Base-by-base conservation (phyloP, 2,329 filamentous ascomycete species). In the Colletotrichum camelliae region DNA sequence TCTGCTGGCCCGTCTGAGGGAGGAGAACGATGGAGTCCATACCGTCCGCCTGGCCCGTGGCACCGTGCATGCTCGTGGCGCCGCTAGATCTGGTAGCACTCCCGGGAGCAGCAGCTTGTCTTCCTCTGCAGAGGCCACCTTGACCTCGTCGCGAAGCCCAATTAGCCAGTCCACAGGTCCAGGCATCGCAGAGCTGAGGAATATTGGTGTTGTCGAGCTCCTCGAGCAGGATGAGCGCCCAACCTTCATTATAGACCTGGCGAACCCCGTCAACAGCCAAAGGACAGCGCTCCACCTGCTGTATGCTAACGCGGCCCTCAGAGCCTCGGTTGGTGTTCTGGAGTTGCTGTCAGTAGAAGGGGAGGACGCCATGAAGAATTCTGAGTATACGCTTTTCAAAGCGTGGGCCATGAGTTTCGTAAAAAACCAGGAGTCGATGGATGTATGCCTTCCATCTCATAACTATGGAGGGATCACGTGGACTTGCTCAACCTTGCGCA, bases 201-300 rank as follows among this genome's bases (percentile, higher is more conserved):
- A 90, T 31, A 87, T 96, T 67, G 93, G 93, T 29, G 89, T 95
- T 12, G 84, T 93, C 24, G 95, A 96, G 82, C 85, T 96, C 52
- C 84, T 97, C 55, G 94, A 96, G 80, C 91, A 94, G 78, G 95
- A 97, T 81, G 91, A 93, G 66, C 88, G 95, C 62, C 95, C 94
- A 4, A 94, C 93, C 0, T 95, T 96, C 79, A 89, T 96, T 57
- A 87, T 96, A 39, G 94, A 96, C 80, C 84, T 94, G 67, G 86
- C 87, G 9, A 91, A 93, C 79, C 83, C 87, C 2, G 82, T 85
- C n/a, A 93, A 92, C 78, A 88, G 87, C 62, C 85, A 84, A 27
- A 85, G 88, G 2, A 88, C 89, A 0, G 87, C 87, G 2, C 83
- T 96, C 48, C 88, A 90, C 35, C 88, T 95, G 9, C 79, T 95